Evolutionary conservation across 805 yeast species (phyloP).

Genomic region (Suhomyces tanzawaensis): DNA sequence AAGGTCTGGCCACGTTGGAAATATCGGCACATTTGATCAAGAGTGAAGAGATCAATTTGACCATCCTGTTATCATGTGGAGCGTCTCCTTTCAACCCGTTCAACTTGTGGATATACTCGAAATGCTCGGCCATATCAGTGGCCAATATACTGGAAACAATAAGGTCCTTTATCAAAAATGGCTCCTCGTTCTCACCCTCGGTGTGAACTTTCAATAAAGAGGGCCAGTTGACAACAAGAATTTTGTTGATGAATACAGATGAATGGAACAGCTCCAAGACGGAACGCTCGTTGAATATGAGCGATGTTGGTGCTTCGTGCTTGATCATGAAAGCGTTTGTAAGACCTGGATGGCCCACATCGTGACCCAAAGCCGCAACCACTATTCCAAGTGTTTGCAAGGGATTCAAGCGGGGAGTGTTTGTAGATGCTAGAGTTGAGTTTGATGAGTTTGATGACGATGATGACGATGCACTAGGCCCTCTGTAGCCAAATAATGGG

Average conservation of each 20-base stretch:
- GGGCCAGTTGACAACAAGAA: constrained; percentile 39
- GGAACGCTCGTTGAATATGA: constrained; percentile 59
- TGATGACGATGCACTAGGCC: background rate
- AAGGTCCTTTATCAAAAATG: constrained; percentile 23
- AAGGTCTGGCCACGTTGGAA: constrained; percentile 84
- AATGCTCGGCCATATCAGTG: constrained; percentile 93
- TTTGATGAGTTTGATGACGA: background rate
- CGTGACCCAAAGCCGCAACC: constrained; percentile 90
- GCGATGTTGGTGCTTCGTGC: constrained; percentile 61
- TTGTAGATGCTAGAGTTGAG: background rate
- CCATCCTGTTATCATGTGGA: constrained; percentile 18
- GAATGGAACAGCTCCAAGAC: constrained; percentile 83
- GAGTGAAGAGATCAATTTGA: constrained; percentile 56
- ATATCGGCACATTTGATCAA: constrained; percentile 94
- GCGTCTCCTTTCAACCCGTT: constrained; percentile 20
- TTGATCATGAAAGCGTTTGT: constrained; percentile 69
- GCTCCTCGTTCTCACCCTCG: constrained; percentile 14
- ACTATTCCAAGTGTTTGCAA: constrained; percentile 58
- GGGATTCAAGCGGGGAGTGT: constrained; percentile 25
- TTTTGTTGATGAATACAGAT: constrained; percentile 51
- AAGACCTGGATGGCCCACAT: constrained; percentile 96
- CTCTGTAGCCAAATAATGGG: constrained; percentile 1
- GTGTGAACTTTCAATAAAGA: constrained; percentile 38
- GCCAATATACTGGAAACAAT: constrained; percentile 41
- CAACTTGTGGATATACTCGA: constrained; percentile 60